Evolutionary conservation across 768 basidiomycete species (phyloP), one percentile per base, ranked within the genome.

Genomic region (Favolaschia claudopus): DNA sequence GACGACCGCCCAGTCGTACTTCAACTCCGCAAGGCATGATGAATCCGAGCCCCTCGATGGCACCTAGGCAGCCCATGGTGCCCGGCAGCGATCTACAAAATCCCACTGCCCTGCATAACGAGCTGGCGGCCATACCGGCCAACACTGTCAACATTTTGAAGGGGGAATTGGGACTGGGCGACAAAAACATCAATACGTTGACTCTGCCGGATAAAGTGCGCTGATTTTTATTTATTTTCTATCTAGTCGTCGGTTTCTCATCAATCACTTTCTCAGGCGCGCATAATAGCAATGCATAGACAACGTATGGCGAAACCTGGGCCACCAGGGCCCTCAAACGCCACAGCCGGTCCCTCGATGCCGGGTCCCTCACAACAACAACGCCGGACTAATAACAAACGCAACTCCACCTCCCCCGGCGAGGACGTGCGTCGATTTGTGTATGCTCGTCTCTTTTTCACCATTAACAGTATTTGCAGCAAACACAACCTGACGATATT

Each of bases 1-100:
- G 79, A 4, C 78, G 85, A 45, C 84, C 89, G 7, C 84, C 85
- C 5, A 90, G 89, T 68, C 80, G 88, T 36, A 81, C 88, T 34
- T 82, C 72, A 5, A 81, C 85, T 0, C 85, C 87, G 15, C 75
- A 79, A 7, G 73, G 69, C 32, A 79, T 83, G 71, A 75, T 81
- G 54, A 82, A 85, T 3, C 83, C 70, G 1, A 90, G 89, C 65
- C 89, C 89, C 6, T 86, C 85, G 5, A 37, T 89, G 63, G 72
- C 78, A 5, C 59, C 76, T 31, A 80, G 86, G 6, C 80, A 81
- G 60, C 75, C 81, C 0, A 60, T 62, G 58, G 34, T 58, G 13
- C 48, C 47, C 29, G 54, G 59, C 15, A 43, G 14, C 25, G 47
- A 62, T 49, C 57, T 32, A 14, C 52, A 60, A 14, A 43, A 29